Evolutionary conservation across 2,329 filamentous ascomycete species (phyloP), one percentile per base, ranked within the genome.

Genomic region (Colletotrichum higginsianum): DNA sequence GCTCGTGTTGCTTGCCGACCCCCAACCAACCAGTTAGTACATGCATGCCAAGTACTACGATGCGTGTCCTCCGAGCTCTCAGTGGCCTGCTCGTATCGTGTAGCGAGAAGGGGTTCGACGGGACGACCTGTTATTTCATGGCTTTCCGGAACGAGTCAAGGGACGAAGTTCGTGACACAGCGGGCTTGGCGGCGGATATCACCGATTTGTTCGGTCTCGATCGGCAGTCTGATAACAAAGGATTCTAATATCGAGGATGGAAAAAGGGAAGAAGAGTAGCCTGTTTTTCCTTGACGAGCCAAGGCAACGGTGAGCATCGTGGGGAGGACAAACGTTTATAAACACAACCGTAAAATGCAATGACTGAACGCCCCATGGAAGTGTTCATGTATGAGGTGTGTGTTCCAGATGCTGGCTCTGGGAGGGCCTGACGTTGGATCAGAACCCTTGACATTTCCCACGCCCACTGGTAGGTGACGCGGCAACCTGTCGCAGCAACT

Each of bases 1-100:
- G 35, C 61, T 69, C 61, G 66, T 69, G 46, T 69, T 69, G 61
- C 47, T 46, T 47, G 46, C 35, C 38, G 26, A 35, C 30, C 7
- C 30, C 30, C 30, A 8, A 35, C 9, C 35, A 11, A 11, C 35
- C 35, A 38, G 35, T 11, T 2, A 3, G 2, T 8, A 38, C 35
- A 38, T 38, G 35, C 35, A 38, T 38, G 35, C 35, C 35, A 38
- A 38, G 35, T 38, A 38, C 35, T 11, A 38, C 30, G 30, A 35
- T 35, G 8, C 30, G 30, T 35, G 8, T 35, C 9, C 30, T 35
- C 8, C 30, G 30, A 35, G 30, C 30, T 35, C 30, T 9, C 30
- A 9, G 30, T 35, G 30, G 30, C 30, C 30, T 35, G 30, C 8
- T 35, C 30, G 30, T 8, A 9, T 35, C 30, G 30, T 35, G 30